A percentile compares a stretch with the other conserved stretches of the same genome.
These are phyloP conservation scores for Wickerhamiella allomyrinae DNA, from an alignment of 805 yeast genomes.

Conservation along the genomic window DNA sequence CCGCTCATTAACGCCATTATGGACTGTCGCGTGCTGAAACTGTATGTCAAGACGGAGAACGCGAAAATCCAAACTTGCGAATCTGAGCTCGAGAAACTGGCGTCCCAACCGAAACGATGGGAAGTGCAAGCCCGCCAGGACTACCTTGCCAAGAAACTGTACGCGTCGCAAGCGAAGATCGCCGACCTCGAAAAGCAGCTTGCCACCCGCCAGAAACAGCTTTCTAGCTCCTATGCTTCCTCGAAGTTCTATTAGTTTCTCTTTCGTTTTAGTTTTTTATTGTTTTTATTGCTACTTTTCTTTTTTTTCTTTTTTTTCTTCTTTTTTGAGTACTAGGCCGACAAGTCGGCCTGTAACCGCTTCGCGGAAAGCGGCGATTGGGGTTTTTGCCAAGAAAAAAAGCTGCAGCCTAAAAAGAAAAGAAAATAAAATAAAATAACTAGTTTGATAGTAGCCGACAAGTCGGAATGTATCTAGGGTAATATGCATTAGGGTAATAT, in stretches of 20 bases:
- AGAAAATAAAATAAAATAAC: no score
- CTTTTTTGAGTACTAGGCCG: no score
- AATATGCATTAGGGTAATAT: no score
- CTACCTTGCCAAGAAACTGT: constrained; percentile 56
- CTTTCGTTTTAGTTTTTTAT: no score
- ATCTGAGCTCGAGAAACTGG: constrained; percentile 50
- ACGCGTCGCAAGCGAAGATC: constrained; percentile 40
- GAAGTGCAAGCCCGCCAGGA: constrained; percentile 47
- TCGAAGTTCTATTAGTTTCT: background rate
- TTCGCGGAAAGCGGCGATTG: no score
- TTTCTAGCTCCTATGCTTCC: background rate
- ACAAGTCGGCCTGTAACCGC: no score
- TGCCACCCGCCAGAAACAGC: background rate
- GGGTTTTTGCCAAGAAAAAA: no score
- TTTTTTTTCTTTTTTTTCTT: no score
- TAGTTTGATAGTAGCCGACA: no score
- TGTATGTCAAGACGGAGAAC: constrained; percentile 44
- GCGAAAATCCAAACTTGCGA: constrained; percentile 51
- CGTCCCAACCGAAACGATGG: constrained; percentile 36
- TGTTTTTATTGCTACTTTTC: no score
- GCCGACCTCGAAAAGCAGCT: constrained; percentile 30
- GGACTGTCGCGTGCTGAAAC: constrained; percentile 47
- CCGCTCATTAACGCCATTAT: constrained; percentile 39
- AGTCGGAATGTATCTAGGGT: no score
- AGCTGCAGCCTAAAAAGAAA: no score